These are phyloP conservation scores for Ramaria sp. DNA, from an alignment of 768 basidiomycete genomes.

Conservation along the genomic window DNA sequence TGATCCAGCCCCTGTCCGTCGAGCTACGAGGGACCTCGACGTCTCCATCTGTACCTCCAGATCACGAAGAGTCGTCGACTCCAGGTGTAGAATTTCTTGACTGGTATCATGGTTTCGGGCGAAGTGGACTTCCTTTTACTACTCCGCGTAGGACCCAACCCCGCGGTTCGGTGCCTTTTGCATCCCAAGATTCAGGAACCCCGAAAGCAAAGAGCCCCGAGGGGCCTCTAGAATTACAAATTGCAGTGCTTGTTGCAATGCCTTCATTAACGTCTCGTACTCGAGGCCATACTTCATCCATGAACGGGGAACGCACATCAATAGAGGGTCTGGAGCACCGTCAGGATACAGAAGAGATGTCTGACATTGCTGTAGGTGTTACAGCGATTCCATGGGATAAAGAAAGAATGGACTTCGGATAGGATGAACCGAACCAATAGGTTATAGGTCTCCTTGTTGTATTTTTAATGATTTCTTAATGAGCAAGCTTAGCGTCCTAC, in stretches of 20 bases:
- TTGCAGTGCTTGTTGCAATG: slow-evolving; percentile 5
- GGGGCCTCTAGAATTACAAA: slow-evolving; percentile 1
- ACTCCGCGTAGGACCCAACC: neutral
- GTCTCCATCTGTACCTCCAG: neutral
- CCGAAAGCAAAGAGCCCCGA: neutral
- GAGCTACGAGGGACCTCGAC: neutral
- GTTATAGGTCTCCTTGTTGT: neutral
- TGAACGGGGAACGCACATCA: neutral
- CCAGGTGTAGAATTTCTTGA: neutral
- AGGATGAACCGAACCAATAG: neutral
- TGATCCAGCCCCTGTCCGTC: slow-evolving; percentile 4
- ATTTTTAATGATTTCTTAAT: neutral
- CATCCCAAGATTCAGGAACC: neutral
- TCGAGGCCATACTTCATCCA: neutral
- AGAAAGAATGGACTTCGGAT: slow-evolving; percentile 4
- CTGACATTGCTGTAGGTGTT: slow-evolving; percentile 7
- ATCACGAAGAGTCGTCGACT: neutral
- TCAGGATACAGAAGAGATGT: neutral
- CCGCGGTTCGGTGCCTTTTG: neutral
- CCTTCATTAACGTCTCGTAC: neutral
- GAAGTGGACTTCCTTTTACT: neutral
- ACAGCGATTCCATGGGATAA: slow-evolving; percentile 4
- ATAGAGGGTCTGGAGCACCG: neutral
- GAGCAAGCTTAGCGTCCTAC: no score
- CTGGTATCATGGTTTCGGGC: neutral